These are phyloP conservation scores for Gleditsia sinensis DNA, from an alignment of 306 rosid genomes.

Conservation along the genomic window DNA sequence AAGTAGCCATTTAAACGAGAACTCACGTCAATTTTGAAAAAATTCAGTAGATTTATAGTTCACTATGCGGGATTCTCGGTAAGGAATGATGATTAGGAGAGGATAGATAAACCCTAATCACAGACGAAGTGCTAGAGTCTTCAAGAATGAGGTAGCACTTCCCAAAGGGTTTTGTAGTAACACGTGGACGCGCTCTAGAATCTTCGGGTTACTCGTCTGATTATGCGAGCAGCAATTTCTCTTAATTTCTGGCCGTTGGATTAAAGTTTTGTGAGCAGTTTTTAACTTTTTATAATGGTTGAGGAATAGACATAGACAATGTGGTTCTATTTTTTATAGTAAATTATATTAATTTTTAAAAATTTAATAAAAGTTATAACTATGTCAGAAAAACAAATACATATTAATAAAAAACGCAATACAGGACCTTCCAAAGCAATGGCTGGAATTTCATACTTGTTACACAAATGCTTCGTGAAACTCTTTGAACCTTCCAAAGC, in stretches of 20 bases:
- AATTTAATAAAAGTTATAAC: no score
- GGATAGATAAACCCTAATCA: constrained; percentile 5
- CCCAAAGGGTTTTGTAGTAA: constrained; percentile 19
- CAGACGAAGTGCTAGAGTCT: neutral
- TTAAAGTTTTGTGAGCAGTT: no score
- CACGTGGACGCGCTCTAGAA: constrained; percentile 42
- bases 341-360: no score
- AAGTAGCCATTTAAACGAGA: constrained; percentile 48
- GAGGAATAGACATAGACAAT: no score
- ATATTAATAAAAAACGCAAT: no score
- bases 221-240: neutral
- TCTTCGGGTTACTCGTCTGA: constrained; percentile 25
- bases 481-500: constrained; percentile 97
- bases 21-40: neutral
- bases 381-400: no score
- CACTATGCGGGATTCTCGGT: neutral
- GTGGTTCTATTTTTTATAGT: no score
- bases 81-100: neutral
- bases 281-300: no score
- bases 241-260: constrained; percentile 19
- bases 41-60: neutral
- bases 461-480: constrained; percentile 92
- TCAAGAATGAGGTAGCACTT: no score
- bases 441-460: constrained; percentile 84
- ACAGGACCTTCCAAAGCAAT: no score